Conservation (phyloP, 331 rosid genomes). For the Malus hybrid region DNA sequence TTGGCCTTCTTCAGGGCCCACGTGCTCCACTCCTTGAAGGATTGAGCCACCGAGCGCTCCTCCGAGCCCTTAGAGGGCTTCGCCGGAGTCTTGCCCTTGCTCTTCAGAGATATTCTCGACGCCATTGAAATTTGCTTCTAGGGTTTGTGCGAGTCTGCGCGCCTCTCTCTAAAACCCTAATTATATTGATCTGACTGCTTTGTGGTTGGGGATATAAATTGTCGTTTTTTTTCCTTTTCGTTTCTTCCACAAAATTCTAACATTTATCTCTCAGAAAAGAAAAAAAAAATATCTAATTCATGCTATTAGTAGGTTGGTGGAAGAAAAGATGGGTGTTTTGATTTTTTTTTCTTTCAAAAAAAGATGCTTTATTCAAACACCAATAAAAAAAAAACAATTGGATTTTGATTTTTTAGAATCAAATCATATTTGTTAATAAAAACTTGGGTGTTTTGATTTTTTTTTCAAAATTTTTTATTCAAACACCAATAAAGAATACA, state of each 20-base stretch:
- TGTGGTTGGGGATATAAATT: not conserved
- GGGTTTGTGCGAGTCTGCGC: not conserved
- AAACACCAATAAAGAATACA: too few relatives aligned
- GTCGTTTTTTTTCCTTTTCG: not conserved
- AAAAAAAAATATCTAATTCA: too few relatives aligned
- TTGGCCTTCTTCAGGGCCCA: conserved; percentile 74
- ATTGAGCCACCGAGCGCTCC: conserved; percentile 32
- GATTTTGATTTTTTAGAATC: too few relatives aligned
- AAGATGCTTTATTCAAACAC: too few relatives aligned
- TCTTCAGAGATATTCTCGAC: conserved; percentile 65
- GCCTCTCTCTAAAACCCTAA: conserved; percentile 6
- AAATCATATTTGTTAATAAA: too few relatives aligned
- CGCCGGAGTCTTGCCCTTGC: conserved; percentile 54
- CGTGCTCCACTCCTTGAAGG: conserved; percentile 68
- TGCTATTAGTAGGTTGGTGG: too few relatives aligned
- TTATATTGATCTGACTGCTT: not conserved
- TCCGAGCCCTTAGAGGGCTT: conserved; percentile 51
- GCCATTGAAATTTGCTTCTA: conserved; percentile 34
- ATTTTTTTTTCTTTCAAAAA: too few relatives aligned
- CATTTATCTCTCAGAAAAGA: not conserved
- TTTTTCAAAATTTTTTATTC: too few relatives aligned
- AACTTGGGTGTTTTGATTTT: too few relatives aligned
- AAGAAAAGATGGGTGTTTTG: too few relatives aligned
- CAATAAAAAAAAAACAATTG: too few relatives aligned
- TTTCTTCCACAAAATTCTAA: not conserved